Evolutionary conservation across 78 protist genomes (phyloP).

Genomic region (Mantamonas sphyraenae): DNA sequence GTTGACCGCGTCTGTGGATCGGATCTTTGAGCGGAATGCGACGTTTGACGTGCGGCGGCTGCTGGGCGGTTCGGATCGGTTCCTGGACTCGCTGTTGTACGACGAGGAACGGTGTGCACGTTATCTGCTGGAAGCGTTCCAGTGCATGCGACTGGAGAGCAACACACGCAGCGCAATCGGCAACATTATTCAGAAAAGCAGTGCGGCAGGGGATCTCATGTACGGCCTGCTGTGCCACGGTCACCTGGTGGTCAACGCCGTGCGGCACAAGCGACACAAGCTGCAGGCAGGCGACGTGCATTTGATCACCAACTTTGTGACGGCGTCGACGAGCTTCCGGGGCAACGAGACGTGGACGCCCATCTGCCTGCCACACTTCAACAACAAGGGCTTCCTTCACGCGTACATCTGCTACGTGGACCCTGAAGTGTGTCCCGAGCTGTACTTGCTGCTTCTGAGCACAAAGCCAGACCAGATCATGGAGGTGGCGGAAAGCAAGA

Average conservation of each 20-base stretch:
- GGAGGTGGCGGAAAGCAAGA: constrained; percentile 26
- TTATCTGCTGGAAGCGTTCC: not conserved
- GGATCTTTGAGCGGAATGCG: not conserved
- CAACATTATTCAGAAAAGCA: not conserved
- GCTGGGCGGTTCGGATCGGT: not conserved
- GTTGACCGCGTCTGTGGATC: constrained; percentile 19
- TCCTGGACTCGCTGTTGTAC: not conserved
- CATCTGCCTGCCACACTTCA: constrained; percentile 51
- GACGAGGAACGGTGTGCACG: not conserved
- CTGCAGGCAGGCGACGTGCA: constrained; percentile 35
- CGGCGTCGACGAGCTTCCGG: constrained; percentile 33
- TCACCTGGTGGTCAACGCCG: too few species aligned
- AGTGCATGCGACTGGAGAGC: not conserved
- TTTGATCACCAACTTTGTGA: constrained; percentile 37
- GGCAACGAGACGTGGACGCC: constrained; percentile 50
- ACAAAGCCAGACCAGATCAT: constrained; percentile 38
- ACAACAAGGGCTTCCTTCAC: constrained; percentile 37
- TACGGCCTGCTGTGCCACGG: too few species aligned
- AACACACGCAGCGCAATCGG: not conserved
- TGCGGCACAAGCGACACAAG: too few species aligned
- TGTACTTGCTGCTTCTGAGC: too few species aligned
- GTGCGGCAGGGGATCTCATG: too few species aligned
- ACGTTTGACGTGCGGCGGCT: not conserved
- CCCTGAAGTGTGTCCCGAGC: constrained; percentile 34
- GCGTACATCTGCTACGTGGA: constrained; percentile 37